Percentiles rank a stretch among this genome's conserved stretches.
Evolutionary conservation across 2,329 filamentous ascomycete species (phyloP).

Genomic region (Aspergillus clavatus): DNA sequence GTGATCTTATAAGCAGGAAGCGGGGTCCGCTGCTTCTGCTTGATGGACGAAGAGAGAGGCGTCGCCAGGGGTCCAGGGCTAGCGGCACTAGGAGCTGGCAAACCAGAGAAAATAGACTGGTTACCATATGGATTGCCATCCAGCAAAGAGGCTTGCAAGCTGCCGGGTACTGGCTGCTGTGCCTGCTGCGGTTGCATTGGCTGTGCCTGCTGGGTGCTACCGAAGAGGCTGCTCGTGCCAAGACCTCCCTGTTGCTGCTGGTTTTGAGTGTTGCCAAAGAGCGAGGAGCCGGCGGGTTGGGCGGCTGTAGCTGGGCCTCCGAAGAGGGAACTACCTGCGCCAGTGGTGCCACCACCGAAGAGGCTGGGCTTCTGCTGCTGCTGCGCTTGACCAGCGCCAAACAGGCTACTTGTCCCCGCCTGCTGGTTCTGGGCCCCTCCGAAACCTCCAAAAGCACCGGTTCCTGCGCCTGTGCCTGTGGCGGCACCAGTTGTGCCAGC

Average conservation of each 20-base stretch:
- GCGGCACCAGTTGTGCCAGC: slow-evolving; percentile 34
- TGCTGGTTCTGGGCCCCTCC: slow-evolving; percentile 42
- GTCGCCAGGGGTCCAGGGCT: slow-evolving; percentile 88
- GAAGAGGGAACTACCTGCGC: slow-evolving; percentile 46
- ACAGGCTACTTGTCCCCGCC: slow-evolving; percentile 39
- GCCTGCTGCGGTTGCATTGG: slow-evolving; percentile 47
- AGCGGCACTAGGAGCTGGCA: slow-evolving; percentile 58
- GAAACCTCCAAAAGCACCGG: slow-evolving; percentile 36
- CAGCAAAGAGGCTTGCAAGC: slow-evolving; percentile 70
- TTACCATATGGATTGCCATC: slow-evolving; percentile 89
- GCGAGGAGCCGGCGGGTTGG: slow-evolving; percentile 44
- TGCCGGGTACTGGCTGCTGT: slow-evolving; percentile 39
- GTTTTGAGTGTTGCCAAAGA: slow-evolving; percentile 51
- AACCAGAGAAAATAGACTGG: slow-evolving; percentile 73
- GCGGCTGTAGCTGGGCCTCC: slow-evolving; percentile 28
- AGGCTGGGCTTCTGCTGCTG: slow-evolving; percentile 54
- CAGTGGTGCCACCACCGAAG: slow-evolving; percentile 46
- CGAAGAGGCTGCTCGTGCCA: slow-evolving; percentile 48
- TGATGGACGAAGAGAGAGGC: slow-evolving; percentile 71
- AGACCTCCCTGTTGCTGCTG: slow-evolving; percentile 32
- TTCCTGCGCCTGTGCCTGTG: slow-evolving; percentile 22
- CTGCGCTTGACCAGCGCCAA: slow-evolving; percentile 44
- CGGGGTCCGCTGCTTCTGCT: slow-evolving; percentile 72
- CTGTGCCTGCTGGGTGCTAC: slow-evolving; percentile 49
- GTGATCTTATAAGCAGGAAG: slow-evolving; percentile 85